phyloP scores from a whole-genome alignment of 2,329 filamentous ascomycete genomes.

The Sclerotinia trifoliorum region DNA sequence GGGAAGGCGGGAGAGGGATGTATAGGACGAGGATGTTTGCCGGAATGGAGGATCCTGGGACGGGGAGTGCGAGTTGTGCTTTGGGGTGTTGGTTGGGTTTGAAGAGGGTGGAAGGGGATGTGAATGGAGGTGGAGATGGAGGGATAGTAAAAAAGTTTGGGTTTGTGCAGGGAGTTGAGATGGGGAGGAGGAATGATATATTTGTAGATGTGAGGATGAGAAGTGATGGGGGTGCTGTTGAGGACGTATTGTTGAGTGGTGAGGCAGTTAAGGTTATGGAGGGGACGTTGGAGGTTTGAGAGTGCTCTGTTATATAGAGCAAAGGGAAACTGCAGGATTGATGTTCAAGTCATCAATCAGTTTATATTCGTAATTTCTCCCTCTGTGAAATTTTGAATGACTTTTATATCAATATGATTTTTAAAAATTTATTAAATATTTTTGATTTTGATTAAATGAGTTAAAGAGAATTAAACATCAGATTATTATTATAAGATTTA shows the following conservation, averaged over 20 bases:
- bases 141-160: conserved; percentile 44
- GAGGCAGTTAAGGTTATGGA: conserved; percentile 33
- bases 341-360: background rate
- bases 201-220: conserved; percentile 29
- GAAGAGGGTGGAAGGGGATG: conserved; percentile 43
- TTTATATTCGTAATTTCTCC: background rate
- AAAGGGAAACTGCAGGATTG: background rate
- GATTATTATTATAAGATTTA: too few relatives aligned
- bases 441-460: too few relatives aligned
- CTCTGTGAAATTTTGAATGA: too few relatives aligned
- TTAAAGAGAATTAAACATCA: too few relatives aligned
- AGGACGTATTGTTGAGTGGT: conserved; percentile 31
- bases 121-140: conserved; percentile 38
- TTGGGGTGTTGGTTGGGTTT: conserved; percentile 57
- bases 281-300: conserved; percentile 27
- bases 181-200: conserved; percentile 48
- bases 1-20: conserved; percentile 33
- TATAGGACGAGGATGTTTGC: conserved; percentile 59
- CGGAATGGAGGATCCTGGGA: conserved; percentile 57
- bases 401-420: too few relatives aligned
- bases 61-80: conserved; percentile 61
- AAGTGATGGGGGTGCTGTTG: conserved; percentile 23
- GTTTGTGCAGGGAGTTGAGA: conserved; percentile 66
- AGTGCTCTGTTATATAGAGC: too few relatives aligned
- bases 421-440: too few relatives aligned